A percentile compares a stretch with the other conserved stretches of the same genome.
These are phyloP conservation scores for Salicornia ramosissima DNA, from an alignment of 148 eudicot species.

Conservation along the genomic window DNA sequence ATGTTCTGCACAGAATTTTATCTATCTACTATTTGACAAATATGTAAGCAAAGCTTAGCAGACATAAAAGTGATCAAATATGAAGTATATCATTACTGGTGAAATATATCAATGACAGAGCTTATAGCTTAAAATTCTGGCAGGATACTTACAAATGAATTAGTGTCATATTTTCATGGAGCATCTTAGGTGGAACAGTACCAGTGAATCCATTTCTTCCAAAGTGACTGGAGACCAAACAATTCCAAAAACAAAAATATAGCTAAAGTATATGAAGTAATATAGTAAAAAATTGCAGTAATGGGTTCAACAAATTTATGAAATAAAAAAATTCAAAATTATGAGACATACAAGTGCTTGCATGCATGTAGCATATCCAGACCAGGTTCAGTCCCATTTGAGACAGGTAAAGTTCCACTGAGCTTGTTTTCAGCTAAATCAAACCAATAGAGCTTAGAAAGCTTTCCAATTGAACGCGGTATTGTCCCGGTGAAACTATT, in stretches of 20 bases:
- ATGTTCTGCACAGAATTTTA: neutral
- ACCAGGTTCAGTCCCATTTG: constrained; percentile 52
- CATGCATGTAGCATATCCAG: constrained; percentile 46
- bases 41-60: neutral
- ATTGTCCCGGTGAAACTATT: constrained; percentile 57
- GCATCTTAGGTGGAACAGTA: constrained; percentile 48
- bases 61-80: neutral
- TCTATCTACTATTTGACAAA: neutral
- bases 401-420: constrained; percentile 56
- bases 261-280: too few species aligned
- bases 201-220: constrained; percentile 79
- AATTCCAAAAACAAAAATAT: neutral
- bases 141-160: constrained; percentile 66
- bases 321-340: neutral
- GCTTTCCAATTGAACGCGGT: constrained; percentile 45
- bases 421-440: constrained; percentile 58
- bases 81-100: neutral
- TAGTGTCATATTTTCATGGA: constrained; percentile 56
- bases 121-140: neutral
- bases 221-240: constrained; percentile 53
- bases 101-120: neutral
- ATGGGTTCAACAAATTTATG: neutral
- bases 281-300: too few species aligned
- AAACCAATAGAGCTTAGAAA: constrained; percentile 53
- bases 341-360: constrained; percentile 65